Base-by-base conservation (phyloP, 106 monocot genomes). In the Acanthochlamys bracteata region DNA sequence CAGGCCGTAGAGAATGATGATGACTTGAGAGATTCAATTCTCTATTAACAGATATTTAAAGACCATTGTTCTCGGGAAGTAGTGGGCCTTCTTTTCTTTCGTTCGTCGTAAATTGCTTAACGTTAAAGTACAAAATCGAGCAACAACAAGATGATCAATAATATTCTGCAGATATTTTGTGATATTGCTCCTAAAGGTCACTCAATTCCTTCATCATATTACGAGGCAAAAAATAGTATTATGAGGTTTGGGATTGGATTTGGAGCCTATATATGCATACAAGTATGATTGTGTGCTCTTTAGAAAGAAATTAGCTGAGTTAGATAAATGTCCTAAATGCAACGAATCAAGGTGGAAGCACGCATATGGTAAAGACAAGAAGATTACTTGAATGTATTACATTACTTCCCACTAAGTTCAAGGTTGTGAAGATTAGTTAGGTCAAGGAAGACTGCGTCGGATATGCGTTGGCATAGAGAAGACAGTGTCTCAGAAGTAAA, bases 401-500 rank as follows among this genome's bases (percentile, higher is more conserved):
- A 15, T 20, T 65, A 46, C 45, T 65, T 65, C 25, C 65, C 65
- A 22, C 4, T 65, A 2, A 65, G 14, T 12, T 7, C 40, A 8
- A 45, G 65, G 24, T 22, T 65, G 7, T 10, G 49, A 13, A 43
- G 65, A 16, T 47, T 43, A 20, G 45, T 47, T 21, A 65, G 45
- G 40, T 43, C 65, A 7, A 65, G 49, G 22, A 13, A 65, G 16
- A 65, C 16, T 6, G 65, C 65, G 8, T 10, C 10, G 24, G 46
- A 65, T 43, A 65, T 65, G 66, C 20, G 51, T 10, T 24, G 51
- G 24, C n/a, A 52, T 53, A 53, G 24, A 9, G 9, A 26, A 52
- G 25, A 60, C 4, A 7, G 25, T 59, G 10, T 24, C n/a, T n/a
- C n/a, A 24, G 11, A 59, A 7, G 59, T 24, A 24, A 25, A 24